Conservation (phyloP, 1,139 yeast species). For the Yamadazyma epiphylla region DNA sequence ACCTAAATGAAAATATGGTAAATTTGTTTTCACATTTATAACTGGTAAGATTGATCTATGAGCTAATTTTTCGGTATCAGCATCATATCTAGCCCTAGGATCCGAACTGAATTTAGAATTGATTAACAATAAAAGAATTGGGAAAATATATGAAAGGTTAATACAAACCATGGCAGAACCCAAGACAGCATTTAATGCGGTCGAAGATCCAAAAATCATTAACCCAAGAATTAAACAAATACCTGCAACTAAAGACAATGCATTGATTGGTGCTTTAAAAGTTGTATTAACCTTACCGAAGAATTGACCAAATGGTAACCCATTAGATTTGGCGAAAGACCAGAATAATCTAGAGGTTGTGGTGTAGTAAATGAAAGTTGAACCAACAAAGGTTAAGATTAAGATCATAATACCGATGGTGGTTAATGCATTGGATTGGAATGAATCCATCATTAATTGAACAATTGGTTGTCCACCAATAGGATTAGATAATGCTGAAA, state of each 20-base stretch:
- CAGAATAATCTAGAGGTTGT: conserved; percentile 24
- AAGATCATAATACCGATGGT: conserved; percentile 21
- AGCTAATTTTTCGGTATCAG: conserved; percentile 2
- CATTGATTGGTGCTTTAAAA: conserved; percentile 22
- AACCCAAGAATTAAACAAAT: conserved; percentile 18
- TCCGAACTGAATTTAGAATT: conserved; percentile 14
- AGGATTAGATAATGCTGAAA: conserved; percentile 17
- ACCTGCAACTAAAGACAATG: conserved; percentile 16
- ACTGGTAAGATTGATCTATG: conserved; percentile 11
- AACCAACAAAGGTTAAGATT: conserved; percentile 19
- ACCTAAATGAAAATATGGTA: conserved; percentile 24
- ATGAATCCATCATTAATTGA: conserved; percentile 25
- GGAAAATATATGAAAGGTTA: conserved; percentile 25
- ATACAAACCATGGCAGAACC: conserved; percentile 29
- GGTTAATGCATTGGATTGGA: conserved; percentile 20
- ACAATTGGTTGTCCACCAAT: conserved; percentile 27
- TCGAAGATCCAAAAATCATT: conserved; percentile 21
- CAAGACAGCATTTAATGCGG: conserved; percentile 25
- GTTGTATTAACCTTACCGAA: conserved; percentile 17
- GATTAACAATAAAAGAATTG: conserved; percentile 20
- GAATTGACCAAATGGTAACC: conserved; percentile 21
- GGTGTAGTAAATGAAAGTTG: conserved; percentile 17
- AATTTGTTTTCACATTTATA: conserved; percentile 11
- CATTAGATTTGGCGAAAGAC: conserved; percentile 27
- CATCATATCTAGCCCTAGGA: conserved; percentile 11